These are phyloP conservation scores for Rhodamnia rubescens DNA, from an alignment of 345 rosid species.

Conservation along the genomic window DNA sequence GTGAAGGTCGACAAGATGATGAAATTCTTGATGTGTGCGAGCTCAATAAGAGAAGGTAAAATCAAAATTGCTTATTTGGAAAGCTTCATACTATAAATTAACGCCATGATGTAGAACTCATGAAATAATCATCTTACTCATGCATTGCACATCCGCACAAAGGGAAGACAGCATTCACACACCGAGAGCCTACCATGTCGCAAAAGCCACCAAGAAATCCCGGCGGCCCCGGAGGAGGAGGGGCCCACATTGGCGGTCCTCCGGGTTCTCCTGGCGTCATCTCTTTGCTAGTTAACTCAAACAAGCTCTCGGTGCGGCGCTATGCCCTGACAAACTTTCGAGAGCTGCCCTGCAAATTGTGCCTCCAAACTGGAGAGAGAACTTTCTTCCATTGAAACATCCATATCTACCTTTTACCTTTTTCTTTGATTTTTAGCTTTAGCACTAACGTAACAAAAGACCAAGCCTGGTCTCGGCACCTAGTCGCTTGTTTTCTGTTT, in stretches of 20 bases:
- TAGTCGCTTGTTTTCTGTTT: not conserved
- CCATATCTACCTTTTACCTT: not conserved
- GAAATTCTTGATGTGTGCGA: not conserved
- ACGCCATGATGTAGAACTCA: not conserved
- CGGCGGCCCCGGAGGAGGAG: not conserved
- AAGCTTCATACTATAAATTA: not conserved
- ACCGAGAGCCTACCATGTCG: not conserved
- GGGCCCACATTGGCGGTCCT: not conserved
- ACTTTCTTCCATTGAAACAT: not conserved
- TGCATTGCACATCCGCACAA: not conserved
- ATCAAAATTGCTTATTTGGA: not conserved
- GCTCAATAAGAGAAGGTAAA: not conserved
- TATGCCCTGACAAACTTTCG: not conserved
- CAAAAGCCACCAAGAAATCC: not conserved
- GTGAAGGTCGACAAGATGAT: not conserved
- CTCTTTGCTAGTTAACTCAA: not conserved
- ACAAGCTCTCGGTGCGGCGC: not conserved
- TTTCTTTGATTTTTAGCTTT: not conserved
- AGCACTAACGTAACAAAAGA: not conserved
- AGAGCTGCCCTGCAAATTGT: not conserved
- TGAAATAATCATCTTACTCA: not conserved
- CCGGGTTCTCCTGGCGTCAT: not conserved
- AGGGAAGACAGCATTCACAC: not conserved
- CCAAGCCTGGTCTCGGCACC: not conserved
- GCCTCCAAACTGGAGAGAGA: not conserved